Conservation (phyloP, 495 filamentous ascomycete species). For the Lasiosphaeris hirsuta region DNA sequence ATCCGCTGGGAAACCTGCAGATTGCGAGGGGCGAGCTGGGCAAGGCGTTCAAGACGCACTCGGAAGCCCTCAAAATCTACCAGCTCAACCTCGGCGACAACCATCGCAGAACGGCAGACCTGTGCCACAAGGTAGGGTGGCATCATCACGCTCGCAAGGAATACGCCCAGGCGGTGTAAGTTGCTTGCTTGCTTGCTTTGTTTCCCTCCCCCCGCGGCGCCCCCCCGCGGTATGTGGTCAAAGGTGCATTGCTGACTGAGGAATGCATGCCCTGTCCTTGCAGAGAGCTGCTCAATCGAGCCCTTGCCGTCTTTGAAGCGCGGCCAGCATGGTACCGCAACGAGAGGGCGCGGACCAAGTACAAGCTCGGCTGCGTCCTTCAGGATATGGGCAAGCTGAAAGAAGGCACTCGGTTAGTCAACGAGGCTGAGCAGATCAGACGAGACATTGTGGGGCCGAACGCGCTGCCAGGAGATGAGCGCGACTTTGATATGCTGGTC, state of each 20-base stretch:
- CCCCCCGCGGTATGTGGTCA: too few relatives aligned
- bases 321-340: neutral
- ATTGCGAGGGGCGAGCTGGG: neutral
- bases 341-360: neutral
- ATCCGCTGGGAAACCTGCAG: slow-evolving; percentile 1
- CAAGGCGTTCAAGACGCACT: slow-evolving; percentile 1
- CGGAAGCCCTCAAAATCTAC: neutral
- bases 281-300: neutral
- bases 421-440: slow-evolving; percentile 2
- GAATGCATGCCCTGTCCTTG: too few relatives aligned
- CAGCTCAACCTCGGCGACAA: neutral
- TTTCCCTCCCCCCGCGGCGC: too few relatives aligned
- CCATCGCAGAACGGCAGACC: neutral
- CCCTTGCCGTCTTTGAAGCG: neutral
- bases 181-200: neutral
- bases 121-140: slow-evolving; percentile 3
- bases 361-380: slow-evolving; percentile 2
- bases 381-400: neutral
- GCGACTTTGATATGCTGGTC: neutral
- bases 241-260: too few relatives aligned
- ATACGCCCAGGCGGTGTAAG: slow-evolving; percentile 1
- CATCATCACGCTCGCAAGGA: neutral
- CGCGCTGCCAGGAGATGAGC: slow-evolving; percentile 1
- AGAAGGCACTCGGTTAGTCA: neutral
- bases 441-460: neutral